Evolutionary conservation across 352 stramenopile genomes (phyloP).

Genomic region (Phytophthora pinifolia): DNA sequence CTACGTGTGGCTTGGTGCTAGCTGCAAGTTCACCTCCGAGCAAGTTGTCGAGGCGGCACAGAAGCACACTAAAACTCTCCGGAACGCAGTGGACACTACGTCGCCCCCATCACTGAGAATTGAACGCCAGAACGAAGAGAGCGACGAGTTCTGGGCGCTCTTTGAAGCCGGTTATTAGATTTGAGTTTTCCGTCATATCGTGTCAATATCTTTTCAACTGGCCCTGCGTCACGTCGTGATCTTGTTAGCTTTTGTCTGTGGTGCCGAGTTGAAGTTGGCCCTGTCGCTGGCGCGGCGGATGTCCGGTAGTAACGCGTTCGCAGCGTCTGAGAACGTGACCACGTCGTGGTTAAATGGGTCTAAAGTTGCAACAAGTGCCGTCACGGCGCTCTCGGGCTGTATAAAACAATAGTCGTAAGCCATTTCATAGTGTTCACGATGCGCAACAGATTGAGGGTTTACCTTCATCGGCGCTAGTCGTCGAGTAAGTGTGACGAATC

Average conservation of each 20-base stretch:
- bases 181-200: neutral
- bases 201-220: constrained; percentile 12
- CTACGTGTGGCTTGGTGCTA: constrained; percentile 49
- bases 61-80: constrained; percentile 13
- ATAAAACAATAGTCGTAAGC: constrained; percentile 1
- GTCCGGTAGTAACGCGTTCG: constrained; percentile 35
- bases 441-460: neutral
- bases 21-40: constrained; percentile 9
- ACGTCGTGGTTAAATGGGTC: constrained; percentile 71
- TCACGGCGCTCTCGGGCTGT: constrained; percentile 40
- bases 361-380: constrained; percentile 46
- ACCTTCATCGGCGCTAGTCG: constrained; percentile 46
- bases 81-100: neutral
- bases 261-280: constrained; percentile 12
- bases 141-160: constrained; percentile 54
- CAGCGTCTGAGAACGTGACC: constrained; percentile 77
- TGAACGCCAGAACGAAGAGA: constrained; percentile 41
- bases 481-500: constrained; percentile 36
- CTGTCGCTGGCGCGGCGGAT: constrained; percentile 24
- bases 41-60: constrained; percentile 22
- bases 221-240: neutral
- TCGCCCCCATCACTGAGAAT: constrained; percentile 6
- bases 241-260: constrained; percentile 21
- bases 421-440: neutral
- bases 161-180: constrained; percentile 65